phyloP scores from a whole-genome alignment of 257 asterid genomes.

The Nicotiana benthamiana region DNA sequence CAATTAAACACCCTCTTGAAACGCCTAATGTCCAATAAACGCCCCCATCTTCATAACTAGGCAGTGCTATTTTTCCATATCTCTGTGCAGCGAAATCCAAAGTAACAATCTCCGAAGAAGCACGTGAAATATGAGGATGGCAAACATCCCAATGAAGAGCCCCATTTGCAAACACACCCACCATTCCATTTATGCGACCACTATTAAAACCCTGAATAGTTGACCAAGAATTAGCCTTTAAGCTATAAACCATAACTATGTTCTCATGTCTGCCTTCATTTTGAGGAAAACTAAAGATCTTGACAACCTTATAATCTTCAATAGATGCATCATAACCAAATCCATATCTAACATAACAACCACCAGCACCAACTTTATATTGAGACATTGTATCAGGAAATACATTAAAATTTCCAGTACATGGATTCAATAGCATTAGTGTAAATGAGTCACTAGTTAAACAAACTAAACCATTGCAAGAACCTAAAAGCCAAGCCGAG shows the following conservation, averaged over 20 bases:
- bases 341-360: constrained; percentile 22
- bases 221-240: constrained; percentile 19
- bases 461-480: neutral
- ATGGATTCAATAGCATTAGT: constrained; percentile 40
- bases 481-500: neutral
- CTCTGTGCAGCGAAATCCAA: constrained; percentile 9
- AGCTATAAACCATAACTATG: constrained; percentile 17
- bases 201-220: neutral
- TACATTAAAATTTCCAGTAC: constrained; percentile 22
- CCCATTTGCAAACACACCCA: constrained; percentile 16
- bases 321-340: constrained; percentile 37
- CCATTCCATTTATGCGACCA: neutral
- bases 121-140: neutral
- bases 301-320: constrained; percentile 33
- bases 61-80: constrained; percentile 4
- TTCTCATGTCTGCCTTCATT: neutral
- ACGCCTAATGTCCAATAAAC: constrained; percentile 2
- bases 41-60: neutral
- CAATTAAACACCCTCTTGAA: constrained; percentile 12
- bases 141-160: constrained; percentile 25
- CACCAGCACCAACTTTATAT: neutral
- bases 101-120: constrained; percentile 10
- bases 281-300: neutral
- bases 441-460: constrained; percentile 14
- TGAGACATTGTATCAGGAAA: constrained; percentile 26